Percentiles rank a stretch among this genome's conserved stretches.
Conservation (phyloP, 345 rosid genomes). For the Populus deltoides region DNA sequence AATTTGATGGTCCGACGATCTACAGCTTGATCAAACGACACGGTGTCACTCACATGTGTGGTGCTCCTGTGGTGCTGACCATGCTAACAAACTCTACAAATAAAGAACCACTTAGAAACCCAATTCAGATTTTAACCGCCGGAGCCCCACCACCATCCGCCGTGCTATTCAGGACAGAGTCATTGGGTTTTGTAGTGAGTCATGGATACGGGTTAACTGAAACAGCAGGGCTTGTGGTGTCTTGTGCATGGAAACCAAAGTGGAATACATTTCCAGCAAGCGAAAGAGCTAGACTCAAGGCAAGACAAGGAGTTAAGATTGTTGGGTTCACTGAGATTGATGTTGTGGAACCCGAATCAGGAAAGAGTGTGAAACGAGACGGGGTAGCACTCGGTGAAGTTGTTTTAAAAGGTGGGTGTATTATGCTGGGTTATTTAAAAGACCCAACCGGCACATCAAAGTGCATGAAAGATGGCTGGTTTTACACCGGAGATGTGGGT, state of each 20-base stretch:
- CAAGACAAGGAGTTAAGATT: slow-evolving; percentile 26
- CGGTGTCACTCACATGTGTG: slow-evolving; percentile 27
- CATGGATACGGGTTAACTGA: slow-evolving; percentile 31
- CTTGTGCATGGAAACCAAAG: slow-evolving; percentile 21
- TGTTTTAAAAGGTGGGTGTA: slow-evolving; percentile 12
- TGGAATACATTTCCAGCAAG: slow-evolving; percentile 19
- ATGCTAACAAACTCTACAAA: slow-evolving; percentile 5
- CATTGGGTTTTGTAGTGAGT: slow-evolving; percentile 17
- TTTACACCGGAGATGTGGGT: slow-evolving; percentile 26
- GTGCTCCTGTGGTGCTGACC: slow-evolving; percentile 28
- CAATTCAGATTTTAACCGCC: slow-evolving; percentile 16
- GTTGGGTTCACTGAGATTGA: slow-evolving; percentile 8
- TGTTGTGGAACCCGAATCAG: slow-evolving; percentile 11
- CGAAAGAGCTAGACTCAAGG: slow-evolving; percentile 16
- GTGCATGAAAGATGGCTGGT: slow-evolving; percentile 21
- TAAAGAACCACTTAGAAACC: background rate
- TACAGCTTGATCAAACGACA: slow-evolving; percentile 7
- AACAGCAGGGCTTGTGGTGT: slow-evolving; percentile 11
- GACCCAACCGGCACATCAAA: slow-evolving; percentile 5
- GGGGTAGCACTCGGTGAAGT: slow-evolving; percentile 15
- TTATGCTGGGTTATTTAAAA: slow-evolving; percentile 23
- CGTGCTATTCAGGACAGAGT: slow-evolving; percentile 15
- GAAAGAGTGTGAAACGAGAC: slow-evolving; percentile 15
- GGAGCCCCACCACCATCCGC: slow-evolving; percentile 29
- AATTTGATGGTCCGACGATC: background rate